Evolutionary conservation across 768 basidiomycete species (phyloP).

Genomic region (Suillus weaverae): DNA sequence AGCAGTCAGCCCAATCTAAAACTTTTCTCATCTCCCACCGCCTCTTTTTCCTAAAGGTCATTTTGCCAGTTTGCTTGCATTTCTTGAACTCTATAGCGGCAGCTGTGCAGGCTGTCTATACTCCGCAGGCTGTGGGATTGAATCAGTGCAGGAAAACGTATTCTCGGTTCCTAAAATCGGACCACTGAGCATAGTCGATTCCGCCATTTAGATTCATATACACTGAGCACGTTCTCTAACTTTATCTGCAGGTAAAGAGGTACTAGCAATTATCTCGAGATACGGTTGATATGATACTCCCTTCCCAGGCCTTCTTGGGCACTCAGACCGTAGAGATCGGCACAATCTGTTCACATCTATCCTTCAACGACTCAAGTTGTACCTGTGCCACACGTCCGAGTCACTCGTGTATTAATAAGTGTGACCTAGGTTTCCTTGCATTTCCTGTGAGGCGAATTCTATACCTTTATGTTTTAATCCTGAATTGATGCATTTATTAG

Average conservation of each 20-base stretch:
- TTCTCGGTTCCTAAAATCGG: background rate
- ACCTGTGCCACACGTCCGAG: slow-evolving; percentile 15
- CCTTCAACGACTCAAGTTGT: slow-evolving; percentile 3
- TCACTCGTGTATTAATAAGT: slow-evolving; percentile 15
- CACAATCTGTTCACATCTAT: background rate
- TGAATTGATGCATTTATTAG: slow-evolving; percentile 12
- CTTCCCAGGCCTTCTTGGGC: slow-evolving; percentile 7
- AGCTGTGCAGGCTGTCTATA: background rate
- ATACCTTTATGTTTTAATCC: slow-evolving; percentile 1
- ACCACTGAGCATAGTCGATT: background rate
- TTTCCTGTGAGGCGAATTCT: slow-evolving; percentile 17
- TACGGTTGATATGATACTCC: slow-evolving; percentile 1
- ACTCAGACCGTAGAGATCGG: slow-evolving; percentile 10
- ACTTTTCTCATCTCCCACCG: slow-evolving; percentile 19
- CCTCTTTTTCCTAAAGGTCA: slow-evolving; percentile 1
- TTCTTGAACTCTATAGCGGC: background rate
- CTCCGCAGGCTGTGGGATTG: background rate
- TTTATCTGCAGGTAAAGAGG: background rate
- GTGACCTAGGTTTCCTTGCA: slow-evolving; percentile 3
- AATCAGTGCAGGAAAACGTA: slow-evolving; percentile 1
- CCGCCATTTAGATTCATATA: background rate
- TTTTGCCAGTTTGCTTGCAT: background rate
- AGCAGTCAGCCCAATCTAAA: slow-evolving; percentile 13
- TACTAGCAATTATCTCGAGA: background rate
- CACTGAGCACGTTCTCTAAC: background rate